These are phyloP conservation scores for Echinosphaeria canescens DNA, from an alignment of 2,329 filamentous ascomycete genomes.

Conservation along the genomic window DNA sequence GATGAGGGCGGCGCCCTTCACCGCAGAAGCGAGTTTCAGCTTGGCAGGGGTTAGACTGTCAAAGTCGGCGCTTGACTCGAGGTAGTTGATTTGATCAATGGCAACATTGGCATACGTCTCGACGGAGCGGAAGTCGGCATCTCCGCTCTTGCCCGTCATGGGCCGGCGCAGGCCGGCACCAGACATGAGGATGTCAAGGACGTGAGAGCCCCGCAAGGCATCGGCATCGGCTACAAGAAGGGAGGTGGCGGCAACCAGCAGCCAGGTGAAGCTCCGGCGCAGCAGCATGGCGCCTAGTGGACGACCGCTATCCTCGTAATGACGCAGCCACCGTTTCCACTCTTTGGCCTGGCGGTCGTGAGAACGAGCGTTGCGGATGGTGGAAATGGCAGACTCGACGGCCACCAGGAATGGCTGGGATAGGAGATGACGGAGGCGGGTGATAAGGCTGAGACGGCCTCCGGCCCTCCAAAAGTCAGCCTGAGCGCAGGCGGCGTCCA, in stretches of 20 bases:
- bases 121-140: slow-evolving; percentile 31
- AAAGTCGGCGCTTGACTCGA: slow-evolving; percentile 84
- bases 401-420: slow-evolving; percentile 72
- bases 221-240: slow-evolving; percentile 43
- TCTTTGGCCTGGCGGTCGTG: slow-evolving; percentile 47
- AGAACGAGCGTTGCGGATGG: slow-evolving; percentile 59
- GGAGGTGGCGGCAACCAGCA: slow-evolving; percentile 61
- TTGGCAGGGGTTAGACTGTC: slow-evolving; percentile 71
- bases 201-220: slow-evolving; percentile 34
- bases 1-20: slow-evolving; percentile 64
- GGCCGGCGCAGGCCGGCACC: slow-evolving; percentile 24
- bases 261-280: slow-evolving; percentile 70
- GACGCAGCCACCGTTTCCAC: slow-evolving; percentile 71
- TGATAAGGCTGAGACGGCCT: slow-evolving; percentile 53
- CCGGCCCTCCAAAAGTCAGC: slow-evolving; percentile 61
- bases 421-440: slow-evolving; percentile 48
- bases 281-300: slow-evolving; percentile 83
- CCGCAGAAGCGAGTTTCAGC: slow-evolving; percentile 65
- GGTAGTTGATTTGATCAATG: slow-evolving; percentile 60
- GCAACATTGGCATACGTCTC: slow-evolving; percentile 51
- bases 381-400: slow-evolving; percentile 77
- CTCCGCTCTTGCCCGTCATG: slow-evolving; percentile 16
- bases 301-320: slow-evolving; percentile 59
- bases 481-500: slow-evolving; percentile 61
- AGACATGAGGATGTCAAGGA: slow-evolving; percentile 54